A percentile compares a stretch with the other conserved stretches of the same genome.
phyloP scores from a whole-genome alignment of 1,284 basidiomycete species.

The Microbotryum saponariae region DNA sequence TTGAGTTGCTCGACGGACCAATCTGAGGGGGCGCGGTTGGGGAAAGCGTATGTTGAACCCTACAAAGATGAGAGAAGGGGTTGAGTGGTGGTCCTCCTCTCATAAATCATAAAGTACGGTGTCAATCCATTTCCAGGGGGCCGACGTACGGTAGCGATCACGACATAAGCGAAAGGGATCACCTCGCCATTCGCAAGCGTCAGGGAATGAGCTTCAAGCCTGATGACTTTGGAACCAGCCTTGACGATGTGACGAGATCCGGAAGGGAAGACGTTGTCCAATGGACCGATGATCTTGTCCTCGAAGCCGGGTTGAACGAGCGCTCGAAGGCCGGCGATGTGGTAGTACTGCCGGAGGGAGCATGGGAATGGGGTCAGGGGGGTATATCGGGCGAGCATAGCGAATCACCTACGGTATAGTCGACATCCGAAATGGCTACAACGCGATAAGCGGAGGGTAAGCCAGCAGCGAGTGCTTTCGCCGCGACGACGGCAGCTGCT shows the following conservation, averaged over 20 bases:
- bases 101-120: background rate
- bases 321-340: slow-evolving; percentile 41
- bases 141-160: slow-evolving; percentile 25
- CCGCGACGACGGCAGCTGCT: slow-evolving; percentile 1
- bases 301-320: slow-evolving; percentile 10
- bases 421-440: slow-evolving; percentile 6
- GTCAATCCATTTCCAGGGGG: too few relatives aligned
- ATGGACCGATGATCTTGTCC: slow-evolving; percentile 24
- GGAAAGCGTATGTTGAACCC: slow-evolving; percentile 25
- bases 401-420: background rate
- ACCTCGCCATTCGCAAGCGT: slow-evolving; percentile 37
- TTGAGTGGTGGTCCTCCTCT: background rate
- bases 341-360: slow-evolving; percentile 36
- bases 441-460: slow-evolving; percentile 15
- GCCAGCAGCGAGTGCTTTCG: slow-evolving; percentile 3
- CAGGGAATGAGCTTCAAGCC: slow-evolving; percentile 38
- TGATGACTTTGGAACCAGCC: slow-evolving; percentile 36
- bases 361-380: background rate
- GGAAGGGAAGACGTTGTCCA: slow-evolving; percentile 39
- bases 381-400: slow-evolving; percentile 1
- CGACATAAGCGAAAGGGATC: slow-evolving; percentile 38
- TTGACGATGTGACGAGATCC: slow-evolving; percentile 34
- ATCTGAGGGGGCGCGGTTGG: slow-evolving; percentile 13
- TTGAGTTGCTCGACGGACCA: slow-evolving; percentile 7
- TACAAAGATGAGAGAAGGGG: background rate